Percentiles rank a stretch among this genome's conserved stretches.
phyloP scores from a whole-genome alignment of 129 eudicot genomes.

The Smallanthus sonchifolius region DNA sequence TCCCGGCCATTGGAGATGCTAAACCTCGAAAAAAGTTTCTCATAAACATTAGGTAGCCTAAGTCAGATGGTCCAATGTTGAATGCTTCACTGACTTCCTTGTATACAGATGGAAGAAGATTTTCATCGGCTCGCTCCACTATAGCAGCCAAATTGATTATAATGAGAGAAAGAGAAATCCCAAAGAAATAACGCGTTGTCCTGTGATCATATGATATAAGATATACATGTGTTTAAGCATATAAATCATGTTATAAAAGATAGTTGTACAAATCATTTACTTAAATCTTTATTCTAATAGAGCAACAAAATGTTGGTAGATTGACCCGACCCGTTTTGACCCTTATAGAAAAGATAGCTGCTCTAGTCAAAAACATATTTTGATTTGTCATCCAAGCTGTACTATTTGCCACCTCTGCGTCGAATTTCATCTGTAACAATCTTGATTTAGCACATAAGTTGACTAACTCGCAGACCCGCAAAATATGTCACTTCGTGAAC shows the following conservation, averaged over 20 bases:
- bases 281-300: neutral
- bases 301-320: neutral
- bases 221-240: neutral
- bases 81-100: conserved; percentile 96
- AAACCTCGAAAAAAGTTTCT: conserved; percentile 77
- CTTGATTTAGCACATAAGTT: neutral
- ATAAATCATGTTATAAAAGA: neutral
- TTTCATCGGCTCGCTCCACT: conserved; percentile 94
- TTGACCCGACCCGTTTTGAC: neutral
- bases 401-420: neutral
- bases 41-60: conserved; percentile 82
- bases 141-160: conserved; percentile 93
- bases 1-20: conserved; percentile 90
- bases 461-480: neutral
- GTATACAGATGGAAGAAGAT: conserved; percentile 95
- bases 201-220: conserved; percentile 33
- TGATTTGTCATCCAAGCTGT: neutral
- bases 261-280: neutral
- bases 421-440: neutral
- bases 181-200: conserved; percentile 44
- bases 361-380: neutral
- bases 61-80: conserved; percentile 78
- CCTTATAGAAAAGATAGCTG: neutral
- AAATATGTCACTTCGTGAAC: neutral
- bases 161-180: conserved; percentile 78